Conservation (phyloP, 345 rosid species). For the Citrus unshiu region DNA sequence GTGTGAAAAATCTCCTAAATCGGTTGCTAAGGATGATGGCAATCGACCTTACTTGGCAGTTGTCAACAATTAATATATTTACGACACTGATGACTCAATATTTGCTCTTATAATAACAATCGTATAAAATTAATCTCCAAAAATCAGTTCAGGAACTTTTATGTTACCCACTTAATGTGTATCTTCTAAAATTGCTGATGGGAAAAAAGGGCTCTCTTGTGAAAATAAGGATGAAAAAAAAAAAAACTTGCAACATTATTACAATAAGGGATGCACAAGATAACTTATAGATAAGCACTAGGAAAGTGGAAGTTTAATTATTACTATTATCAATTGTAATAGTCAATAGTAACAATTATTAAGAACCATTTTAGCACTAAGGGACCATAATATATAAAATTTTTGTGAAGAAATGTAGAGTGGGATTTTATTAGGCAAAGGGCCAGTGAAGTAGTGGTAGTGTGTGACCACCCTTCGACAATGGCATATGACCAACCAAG, state of each 20-base stretch:
- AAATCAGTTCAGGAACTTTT: neutral
- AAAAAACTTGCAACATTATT: too few relatives aligned
- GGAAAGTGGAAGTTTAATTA: neutral
- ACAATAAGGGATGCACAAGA: neutral
- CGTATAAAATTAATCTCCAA: too few relatives aligned
- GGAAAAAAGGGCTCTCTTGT: neutral
- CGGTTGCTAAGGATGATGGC: too few relatives aligned
- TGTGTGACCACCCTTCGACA: neutral
- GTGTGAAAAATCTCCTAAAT: fast-evolving
- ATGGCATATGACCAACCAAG: neutral
- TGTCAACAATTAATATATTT: too few relatives aligned
- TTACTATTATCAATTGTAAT: too few relatives aligned
- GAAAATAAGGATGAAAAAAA: too few relatives aligned
- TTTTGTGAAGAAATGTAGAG: neutral
- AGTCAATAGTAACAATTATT: too few relatives aligned
- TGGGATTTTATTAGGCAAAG: neutral
- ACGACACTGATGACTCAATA: too few relatives aligned
- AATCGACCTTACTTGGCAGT: too few relatives aligned
- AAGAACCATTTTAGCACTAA: neutral
- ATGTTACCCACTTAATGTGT: neutral
- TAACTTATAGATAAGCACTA: neutral
- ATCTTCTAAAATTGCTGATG: neutral
- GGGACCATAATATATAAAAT: neutral
- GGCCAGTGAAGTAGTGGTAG: neutral
- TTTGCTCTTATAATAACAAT: too few relatives aligned